A percentile compares a stretch with the other conserved stretches of the same genome.
Conservation (phyloP, 2,329 filamentous ascomycete genomes). For the Sporothrix inflata region DNA sequence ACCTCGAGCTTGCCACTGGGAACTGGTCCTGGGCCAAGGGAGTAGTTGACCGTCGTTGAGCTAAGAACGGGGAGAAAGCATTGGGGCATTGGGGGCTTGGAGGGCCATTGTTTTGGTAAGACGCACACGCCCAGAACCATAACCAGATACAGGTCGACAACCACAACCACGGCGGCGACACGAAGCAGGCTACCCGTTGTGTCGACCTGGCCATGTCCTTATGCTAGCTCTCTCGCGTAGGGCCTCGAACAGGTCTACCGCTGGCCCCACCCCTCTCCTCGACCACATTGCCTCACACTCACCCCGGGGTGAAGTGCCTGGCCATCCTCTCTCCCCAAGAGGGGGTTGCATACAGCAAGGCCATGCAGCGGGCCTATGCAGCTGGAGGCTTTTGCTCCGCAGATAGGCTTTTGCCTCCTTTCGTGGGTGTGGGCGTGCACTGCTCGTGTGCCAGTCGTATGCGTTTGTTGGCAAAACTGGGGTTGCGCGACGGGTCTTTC, state of each 20-base stretch:
- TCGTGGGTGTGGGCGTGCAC: background rate
- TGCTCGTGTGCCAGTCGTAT: background rate
- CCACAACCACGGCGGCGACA: background rate
- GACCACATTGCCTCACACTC: background rate
- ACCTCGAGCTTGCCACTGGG: background rate
- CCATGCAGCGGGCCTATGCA: conserved; percentile 9
- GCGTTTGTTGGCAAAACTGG: conserved; percentile 23
- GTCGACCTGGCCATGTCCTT: background rate
- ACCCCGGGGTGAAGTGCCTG: background rate
- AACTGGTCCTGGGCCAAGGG: background rate
- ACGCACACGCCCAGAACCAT: background rate
- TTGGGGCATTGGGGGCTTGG: background rate
- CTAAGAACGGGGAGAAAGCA: background rate
- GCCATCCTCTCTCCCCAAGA: too few relatives aligned
- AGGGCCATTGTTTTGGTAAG: background rate
- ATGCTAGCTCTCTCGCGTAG: background rate
- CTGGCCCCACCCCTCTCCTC: background rate
- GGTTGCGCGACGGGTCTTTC: conserved; percentile 15
- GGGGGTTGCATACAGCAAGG: background rate
- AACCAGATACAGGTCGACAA: background rate
- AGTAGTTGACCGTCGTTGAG: background rate
- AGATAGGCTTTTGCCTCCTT: background rate
- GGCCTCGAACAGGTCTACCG: background rate
- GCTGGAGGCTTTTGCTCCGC: conserved; percentile 5
- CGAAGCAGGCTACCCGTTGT: background rate